These are phyloP conservation scores for Metarhizium humberi DNA, from an alignment of 2,329 filamentous ascomycete species.

Conservation along the genomic window DNA sequence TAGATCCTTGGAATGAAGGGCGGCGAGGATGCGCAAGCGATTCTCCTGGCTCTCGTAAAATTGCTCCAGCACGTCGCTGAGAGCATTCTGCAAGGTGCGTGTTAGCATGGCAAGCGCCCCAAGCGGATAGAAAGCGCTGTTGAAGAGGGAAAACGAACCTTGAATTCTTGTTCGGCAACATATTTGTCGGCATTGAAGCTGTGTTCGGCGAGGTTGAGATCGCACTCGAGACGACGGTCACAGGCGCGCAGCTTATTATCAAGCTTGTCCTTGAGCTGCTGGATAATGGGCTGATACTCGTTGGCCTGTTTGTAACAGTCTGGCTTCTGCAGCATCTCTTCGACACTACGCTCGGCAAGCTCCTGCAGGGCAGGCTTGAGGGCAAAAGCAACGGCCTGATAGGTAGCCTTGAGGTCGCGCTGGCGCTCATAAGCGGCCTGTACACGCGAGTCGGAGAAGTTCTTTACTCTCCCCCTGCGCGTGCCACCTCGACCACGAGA, in stretches of 20 bases:
- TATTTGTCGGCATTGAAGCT: constrained; percentile 23
- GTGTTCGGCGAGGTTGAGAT: constrained; percentile 29
- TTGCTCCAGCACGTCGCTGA: constrained; percentile 28
- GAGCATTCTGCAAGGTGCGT: constrained; percentile 21
- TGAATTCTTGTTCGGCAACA: constrained; percentile 24
- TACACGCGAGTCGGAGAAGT: constrained; percentile 42
- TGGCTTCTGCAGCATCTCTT: constrained; percentile 45
- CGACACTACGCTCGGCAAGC: constrained; percentile 50
- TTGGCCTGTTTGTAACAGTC: constrained; percentile 41
- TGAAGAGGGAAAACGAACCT: constrained; percentile 23
- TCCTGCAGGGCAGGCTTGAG: constrained; percentile 58
- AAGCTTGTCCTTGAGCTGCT: constrained; percentile 33
- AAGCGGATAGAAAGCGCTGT: background rate
- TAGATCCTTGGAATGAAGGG: constrained; percentile 32
- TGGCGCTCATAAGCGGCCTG: constrained; percentile 55
- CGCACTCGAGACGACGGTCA: constrained; percentile 22
- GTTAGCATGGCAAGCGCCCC: background rate
- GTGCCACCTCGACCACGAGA: constrained; percentile 29
- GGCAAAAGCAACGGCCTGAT: constrained; percentile 51
- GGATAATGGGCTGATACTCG: constrained; percentile 42
- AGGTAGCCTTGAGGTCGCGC: constrained; percentile 56
- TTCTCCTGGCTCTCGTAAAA: constrained; percentile 37
- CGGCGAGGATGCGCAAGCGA: constrained; percentile 34
- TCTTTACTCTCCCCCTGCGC: constrained; percentile 44
- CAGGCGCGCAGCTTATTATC: constrained; percentile 21